A percentile compares a stretch with the other conserved stretches of the same genome.
phyloP scores from a whole-genome alignment of 225 moss, liverwort and hornwort species.

The Lunularia cruciata region DNA sequence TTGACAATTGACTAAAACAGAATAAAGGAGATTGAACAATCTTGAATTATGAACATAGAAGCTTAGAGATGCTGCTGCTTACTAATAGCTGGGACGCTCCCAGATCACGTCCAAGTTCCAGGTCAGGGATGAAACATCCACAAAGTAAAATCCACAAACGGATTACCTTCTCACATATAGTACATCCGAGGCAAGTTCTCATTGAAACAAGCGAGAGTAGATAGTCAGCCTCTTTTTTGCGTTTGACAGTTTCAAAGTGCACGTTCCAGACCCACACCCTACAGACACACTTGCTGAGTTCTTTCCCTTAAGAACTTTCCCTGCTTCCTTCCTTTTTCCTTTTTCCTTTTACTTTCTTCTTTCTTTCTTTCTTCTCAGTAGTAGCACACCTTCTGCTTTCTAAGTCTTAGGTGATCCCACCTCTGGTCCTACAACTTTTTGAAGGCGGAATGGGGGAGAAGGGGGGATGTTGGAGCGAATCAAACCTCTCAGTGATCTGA shows the following conservation, averaged over 20 bases:
- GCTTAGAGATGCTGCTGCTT: slow-evolving; percentile 20
- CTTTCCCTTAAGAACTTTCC: slow-evolving; percentile 2
- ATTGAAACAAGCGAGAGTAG: slow-evolving; percentile 5
- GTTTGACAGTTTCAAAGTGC: background rate
- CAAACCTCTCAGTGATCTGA: slow-evolving; percentile 18
- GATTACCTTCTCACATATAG: slow-evolving; percentile 25
- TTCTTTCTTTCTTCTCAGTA: background rate
- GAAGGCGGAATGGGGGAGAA: too few species aligned
- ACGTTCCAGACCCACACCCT: background rate
- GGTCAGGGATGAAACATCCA: slow-evolving; percentile 28
- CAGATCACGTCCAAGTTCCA: slow-evolving; percentile 17
- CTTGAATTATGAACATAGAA: slow-evolving; percentile 5
- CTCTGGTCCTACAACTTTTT: slow-evolving; percentile 6
- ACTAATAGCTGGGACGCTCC: slow-evolving; percentile 25
- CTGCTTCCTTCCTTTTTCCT: background rate
- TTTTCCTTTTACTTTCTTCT: background rate
- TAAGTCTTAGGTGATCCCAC: slow-evolving; percentile 4
- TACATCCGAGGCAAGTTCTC: slow-evolving; percentile 29
- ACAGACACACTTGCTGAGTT: background rate
- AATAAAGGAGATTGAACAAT: background rate
- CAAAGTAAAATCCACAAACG: slow-evolving; percentile 25
- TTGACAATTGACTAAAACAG: background rate
- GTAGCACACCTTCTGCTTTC: slow-evolving; percentile 1
- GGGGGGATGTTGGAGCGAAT: slow-evolving; percentile 13
- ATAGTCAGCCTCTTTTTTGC: slow-evolving; percentile 10